Evolutionary conservation across 2,329 filamentous ascomycete genomes (phyloP), one percentile per base, ranked within the genome.

Genomic region (Taxawa tesnikishii): DNA sequence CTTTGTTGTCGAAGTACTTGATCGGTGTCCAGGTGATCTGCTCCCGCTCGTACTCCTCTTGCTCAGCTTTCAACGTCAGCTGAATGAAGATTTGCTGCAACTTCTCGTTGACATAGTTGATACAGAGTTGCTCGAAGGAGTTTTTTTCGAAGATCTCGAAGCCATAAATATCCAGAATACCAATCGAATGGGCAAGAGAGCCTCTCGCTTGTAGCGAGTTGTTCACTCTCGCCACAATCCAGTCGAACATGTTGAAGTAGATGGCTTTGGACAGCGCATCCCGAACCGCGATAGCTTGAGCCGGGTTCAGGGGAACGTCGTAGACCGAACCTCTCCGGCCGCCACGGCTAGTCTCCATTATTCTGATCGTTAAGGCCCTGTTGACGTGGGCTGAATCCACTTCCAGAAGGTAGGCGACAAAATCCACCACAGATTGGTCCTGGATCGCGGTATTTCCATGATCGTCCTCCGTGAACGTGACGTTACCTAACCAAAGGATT

Each of bases 91-190:
- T 96, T 53, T 98, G 90, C 59, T 98, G 90, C 36, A 98, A 66
- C 60, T 98, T 98, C 62, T 98, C 90, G 58, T 98, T 98, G 51
- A 96, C 92, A 51, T 96, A 98, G 65, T 98, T 98, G 69, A 98
- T 98, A 61, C 90, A 98, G 6, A 98, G 73, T 59, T 98, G 90
- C 56, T 98, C 90, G 49, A 98, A 98, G 43, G 83, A 94, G 64
- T 98, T 98, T 63, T 88, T 90, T 55, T 98, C 90, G 45, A 98
- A 98, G 45, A 98, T 98, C 54, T 98, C 90, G 50, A 98, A 98
- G 3, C 90, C 90, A 55, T 98, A 98, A 45, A 98, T 98, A 68
- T 98, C 90, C 44, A 98, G 69, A 51, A 98, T 96, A 51, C 90
- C 90, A 44, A 98, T 90, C 3, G 83, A 83, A 55, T 94, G 90